Evolutionary conservation across 129 eudicot species (phyloP), one percentile per base, ranked within the genome.

Genomic region (Saposhnikovia divaricata): DNA sequence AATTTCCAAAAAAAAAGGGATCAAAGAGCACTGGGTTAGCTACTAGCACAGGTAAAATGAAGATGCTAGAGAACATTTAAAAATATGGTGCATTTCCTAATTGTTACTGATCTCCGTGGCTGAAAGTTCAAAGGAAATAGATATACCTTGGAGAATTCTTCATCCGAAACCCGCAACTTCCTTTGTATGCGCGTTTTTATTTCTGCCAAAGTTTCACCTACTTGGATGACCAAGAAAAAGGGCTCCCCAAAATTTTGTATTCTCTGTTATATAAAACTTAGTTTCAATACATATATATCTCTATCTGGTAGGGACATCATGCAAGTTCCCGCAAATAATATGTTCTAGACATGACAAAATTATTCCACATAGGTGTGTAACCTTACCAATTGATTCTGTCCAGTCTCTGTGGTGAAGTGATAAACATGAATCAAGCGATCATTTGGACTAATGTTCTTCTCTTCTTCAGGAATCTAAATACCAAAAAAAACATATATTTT

Each of bases 161-260:
- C 98, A 79, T 93, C 93, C 50, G 93, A 87, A 77, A 93, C 92
- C 84, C 85, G 89, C 83, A 93, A 86, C 83, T 90, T 93, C 84
- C 89, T 90, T 76, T 93, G 98, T 43, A 93, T 85, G 66, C 96
- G 87, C 39, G 50, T 70, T 80, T 90, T 93, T n/a, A 93, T 89
- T 27, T 87, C 89, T 74, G 92, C 87, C 78, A 93, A 82, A 12
- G 85, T 90, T 78, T 93, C 98, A 47, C 88, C 96, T 73, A 89
- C 98, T 83, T 80, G 98, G 80, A 93, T 85, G 66, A 89, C 92
- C 59, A 93, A 80, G 81, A 93, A 86, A 78, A 93, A 93, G 70
- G 96, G 98, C 47, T 90, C 96, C 75, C 98, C 98, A 39, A 90
- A 93, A 81, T 90, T 92, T 72, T 85, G 92, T 69, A 89, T 83